A percentile compares a stretch with the other conserved stretches of the same genome.
These are phyloP conservation scores for Silybum marianum DNA, from an alignment of 129 eudicot genomes.

Conservation along the genomic window DNA sequence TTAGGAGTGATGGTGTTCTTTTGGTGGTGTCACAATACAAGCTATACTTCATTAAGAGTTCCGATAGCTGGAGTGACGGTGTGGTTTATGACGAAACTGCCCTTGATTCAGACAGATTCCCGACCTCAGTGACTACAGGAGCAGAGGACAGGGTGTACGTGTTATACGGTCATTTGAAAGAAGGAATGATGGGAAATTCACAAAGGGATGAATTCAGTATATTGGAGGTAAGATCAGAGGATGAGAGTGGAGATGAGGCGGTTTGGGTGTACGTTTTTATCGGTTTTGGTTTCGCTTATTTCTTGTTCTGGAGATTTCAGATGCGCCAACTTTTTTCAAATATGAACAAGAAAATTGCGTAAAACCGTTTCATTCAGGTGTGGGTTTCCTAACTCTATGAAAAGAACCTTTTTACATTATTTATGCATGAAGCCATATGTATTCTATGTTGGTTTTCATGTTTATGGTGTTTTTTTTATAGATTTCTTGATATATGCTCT, in stretches of 20 bases:
- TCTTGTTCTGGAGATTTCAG: slow-evolving; percentile 81
- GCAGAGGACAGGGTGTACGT: slow-evolving; percentile 81
- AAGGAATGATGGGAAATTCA: slow-evolving; percentile 63
- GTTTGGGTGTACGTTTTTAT: slow-evolving; percentile 74
- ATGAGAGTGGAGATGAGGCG: slow-evolving; percentile 53
- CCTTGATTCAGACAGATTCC: slow-evolving; percentile 61
- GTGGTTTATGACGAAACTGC: slow-evolving; percentile 80
- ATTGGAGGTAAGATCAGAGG: slow-evolving; percentile 60
- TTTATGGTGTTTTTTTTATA: not conserved
- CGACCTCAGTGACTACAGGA: slow-evolving; percentile 70
- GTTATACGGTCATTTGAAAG: slow-evolving; percentile 72
- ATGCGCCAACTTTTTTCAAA: slow-evolving; percentile 67
- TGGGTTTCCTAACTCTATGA: not conserved
- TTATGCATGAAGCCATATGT: not conserved
- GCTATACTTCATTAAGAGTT: slow-evolving; percentile 63
- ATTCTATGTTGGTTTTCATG: not conserved
- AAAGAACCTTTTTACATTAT: not conserved
- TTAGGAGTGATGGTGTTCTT: slow-evolving; percentile 78
- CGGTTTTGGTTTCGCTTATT: slow-evolving; percentile 81
- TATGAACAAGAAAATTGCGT: slow-evolving; percentile 66
- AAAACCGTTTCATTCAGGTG: not conserved
- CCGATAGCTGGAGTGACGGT: slow-evolving; percentile 76
- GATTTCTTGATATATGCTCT: not conserved
- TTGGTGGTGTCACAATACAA: slow-evolving; percentile 65
- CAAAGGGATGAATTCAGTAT: slow-evolving; percentile 67